Percentiles rank a stretch among this genome's conserved stretches.
phyloP scores from a whole-genome alignment of 2,329 filamentous ascomycete species.

The Talaromyces islandicus region DNA sequence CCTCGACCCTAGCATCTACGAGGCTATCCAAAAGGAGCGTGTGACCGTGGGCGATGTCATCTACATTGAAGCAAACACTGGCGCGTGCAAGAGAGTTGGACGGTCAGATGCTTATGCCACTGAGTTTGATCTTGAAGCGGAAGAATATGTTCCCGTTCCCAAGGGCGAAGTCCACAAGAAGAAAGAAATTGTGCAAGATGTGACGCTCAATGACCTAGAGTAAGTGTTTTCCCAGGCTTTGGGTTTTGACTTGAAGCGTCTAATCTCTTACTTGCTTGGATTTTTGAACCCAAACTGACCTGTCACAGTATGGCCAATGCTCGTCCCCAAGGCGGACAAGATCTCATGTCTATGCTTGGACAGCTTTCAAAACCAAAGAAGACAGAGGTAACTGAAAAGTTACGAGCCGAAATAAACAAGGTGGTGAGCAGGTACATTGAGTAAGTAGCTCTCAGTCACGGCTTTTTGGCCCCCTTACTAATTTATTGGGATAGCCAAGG shows the following conservation, averaged over 20 bases:
- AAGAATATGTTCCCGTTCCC: slow-evolving; percentile 97
- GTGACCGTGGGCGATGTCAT: slow-evolving; percentile 95
- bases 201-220: slow-evolving; percentile 93
- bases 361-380: slow-evolving; percentile 99
- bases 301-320: slow-evolving; percentile 68
- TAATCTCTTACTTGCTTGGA: background rate
- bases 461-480: background rate
- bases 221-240: background rate
- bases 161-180: slow-evolving; percentile 99
- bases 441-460: slow-evolving; percentile 1
- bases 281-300: background rate
- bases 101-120: slow-evolving; percentile 95
- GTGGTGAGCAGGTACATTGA: slow-evolving; percentile 99
- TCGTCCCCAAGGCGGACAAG: slow-evolving; percentile 90
- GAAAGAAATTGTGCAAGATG: slow-evolving; percentile 99
- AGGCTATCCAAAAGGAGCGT: slow-evolving; percentile 97
- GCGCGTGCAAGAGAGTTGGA: slow-evolving; percentile 93
- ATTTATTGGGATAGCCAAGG: slow-evolving; percentile 53
- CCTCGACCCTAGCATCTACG: slow-evolving; percentile 96
- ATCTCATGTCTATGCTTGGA: slow-evolving; percentile 99
- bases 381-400: slow-evolving; percentile 98
- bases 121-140: slow-evolving; percentile 96
- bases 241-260: too few relatives aligned
- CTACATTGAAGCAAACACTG: slow-evolving; percentile 98
- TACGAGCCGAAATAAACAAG: slow-evolving; percentile 95